Evolutionary conservation across 2,329 filamentous ascomycete species (phyloP).

Genomic region (Epichloe bromicola): DNA sequence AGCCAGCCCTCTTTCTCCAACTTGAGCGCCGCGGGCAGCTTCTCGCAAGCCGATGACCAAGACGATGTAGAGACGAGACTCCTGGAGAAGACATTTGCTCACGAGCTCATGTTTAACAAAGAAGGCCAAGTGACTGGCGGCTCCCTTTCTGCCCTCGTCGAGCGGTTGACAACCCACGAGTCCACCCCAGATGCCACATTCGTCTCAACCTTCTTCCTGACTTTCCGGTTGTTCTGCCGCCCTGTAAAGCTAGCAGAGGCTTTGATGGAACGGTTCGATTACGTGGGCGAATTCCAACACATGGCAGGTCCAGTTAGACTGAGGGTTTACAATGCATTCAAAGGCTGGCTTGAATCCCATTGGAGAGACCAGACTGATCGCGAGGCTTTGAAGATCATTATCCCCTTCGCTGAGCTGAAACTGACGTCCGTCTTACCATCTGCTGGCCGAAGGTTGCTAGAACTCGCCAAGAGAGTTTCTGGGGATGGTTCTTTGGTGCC

Average conservation of each 20-base stretch:
- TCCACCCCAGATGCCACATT: conserved; percentile 86
- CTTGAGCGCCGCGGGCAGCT: conserved; percentile 52
- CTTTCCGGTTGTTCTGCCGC: conserved; percentile 84
- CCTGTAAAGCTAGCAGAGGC: conserved; percentile 66
- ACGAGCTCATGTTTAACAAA: conserved; percentile 87
- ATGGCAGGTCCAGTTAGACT: conserved; percentile 71
- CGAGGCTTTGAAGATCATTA: conserved; percentile 61
- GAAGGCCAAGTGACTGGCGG: conserved; percentile 92
- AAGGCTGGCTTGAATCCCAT: conserved; percentile 92
- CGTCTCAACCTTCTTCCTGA: conserved; percentile 89
- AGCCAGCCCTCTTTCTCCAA: conserved; percentile 53
- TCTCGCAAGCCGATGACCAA: conserved; percentile 56
- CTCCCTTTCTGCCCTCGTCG: conserved; percentile 80
- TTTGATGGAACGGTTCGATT: conserved; percentile 85
- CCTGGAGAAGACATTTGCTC: conserved; percentile 83
- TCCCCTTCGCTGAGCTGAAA: conserved; percentile 64
- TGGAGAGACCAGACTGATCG: conserved; percentile 78
- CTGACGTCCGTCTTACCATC: conserved; percentile 57
- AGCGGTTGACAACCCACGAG: conserved; percentile 85
- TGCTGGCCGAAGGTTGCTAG: conserved; percentile 67
- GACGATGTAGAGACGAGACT: conserved; percentile 72
- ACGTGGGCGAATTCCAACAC: conserved; percentile 65
- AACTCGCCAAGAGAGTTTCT: conserved; percentile 67
- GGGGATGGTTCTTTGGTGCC: conserved; percentile 66
- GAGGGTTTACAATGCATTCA: conserved; percentile 91